phyloP scores from a whole-genome alignment of 164 flowering plant species.

The Brasenia schreberi region DNA sequence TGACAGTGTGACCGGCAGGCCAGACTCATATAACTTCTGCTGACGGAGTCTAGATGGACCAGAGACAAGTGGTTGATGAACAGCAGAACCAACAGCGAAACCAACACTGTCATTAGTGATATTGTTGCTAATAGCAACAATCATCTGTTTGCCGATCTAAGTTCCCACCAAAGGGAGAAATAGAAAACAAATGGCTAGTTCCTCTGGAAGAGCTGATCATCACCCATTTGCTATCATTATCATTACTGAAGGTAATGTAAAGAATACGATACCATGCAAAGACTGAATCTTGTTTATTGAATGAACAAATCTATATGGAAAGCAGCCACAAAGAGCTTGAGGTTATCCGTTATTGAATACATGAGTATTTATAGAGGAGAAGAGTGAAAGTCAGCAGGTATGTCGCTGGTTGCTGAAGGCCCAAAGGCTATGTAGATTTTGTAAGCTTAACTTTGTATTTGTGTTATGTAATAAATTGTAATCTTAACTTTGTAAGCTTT shows the following conservation, averaged over 20 bases:
- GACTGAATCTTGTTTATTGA: too few species aligned
- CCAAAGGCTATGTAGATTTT: too few species aligned
- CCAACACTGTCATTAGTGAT: slow-evolving; percentile 15
- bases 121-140: slow-evolving; percentile 4
- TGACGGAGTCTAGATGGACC: slow-evolving; percentile 22
- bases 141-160: slow-evolving; percentile 23
- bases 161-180: slow-evolving; percentile 43
- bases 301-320: too few species aligned
- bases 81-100: slow-evolving; percentile 13
- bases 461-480: too few species aligned
- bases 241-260: slow-evolving; percentile 65
- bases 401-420: too few species aligned
- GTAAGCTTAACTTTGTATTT: too few species aligned
- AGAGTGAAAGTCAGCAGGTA: too few species aligned
- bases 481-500: too few species aligned
- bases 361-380: too few species aligned
- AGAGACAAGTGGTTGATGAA: slow-evolving; percentile 23
- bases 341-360: too few species aligned
- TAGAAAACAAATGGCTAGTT: slow-evolving; percentile 70
- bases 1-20: slow-evolving; percentile 54
- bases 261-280: too few species aligned
- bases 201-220: slow-evolving; percentile 84
- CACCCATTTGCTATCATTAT: slow-evolving; percentile 68
- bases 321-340: too few species aligned
- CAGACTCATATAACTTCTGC: slow-evolving; percentile 23